Evolutionary conservation across 2,329 filamentous ascomycete species (phyloP).

Genomic region (Cladophialophora chaetospira): DNA sequence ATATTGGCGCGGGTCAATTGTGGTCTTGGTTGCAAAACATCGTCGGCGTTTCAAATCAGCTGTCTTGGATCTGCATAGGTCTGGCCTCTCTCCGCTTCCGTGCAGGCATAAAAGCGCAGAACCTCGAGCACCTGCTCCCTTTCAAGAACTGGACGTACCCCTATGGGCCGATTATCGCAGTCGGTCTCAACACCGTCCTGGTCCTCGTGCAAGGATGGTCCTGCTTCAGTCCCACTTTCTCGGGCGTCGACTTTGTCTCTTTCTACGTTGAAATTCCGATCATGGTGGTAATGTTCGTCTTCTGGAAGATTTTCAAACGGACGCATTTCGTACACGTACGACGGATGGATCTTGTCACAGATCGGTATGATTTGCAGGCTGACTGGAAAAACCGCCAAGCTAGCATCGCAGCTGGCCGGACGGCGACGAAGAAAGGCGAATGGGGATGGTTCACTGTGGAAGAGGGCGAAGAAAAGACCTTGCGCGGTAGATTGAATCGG

Average conservation of each 20-base stretch:
- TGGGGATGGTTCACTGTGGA: background rate
- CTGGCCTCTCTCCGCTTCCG: slow-evolving; percentile 68
- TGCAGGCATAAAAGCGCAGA: slow-evolving; percentile 57
- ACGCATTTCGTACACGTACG: slow-evolving; percentile 49
- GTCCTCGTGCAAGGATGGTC: slow-evolving; percentile 63
- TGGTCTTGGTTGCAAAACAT: slow-evolving; percentile 70
- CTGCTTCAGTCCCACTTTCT: slow-evolving; percentile 62
- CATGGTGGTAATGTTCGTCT: slow-evolving; percentile 58
- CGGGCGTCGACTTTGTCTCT: slow-evolving; percentile 62
- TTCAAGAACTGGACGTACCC: slow-evolving; percentile 71
- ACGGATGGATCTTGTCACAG: slow-evolving; percentile 51
- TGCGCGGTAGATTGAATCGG: background rate
- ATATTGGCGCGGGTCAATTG: slow-evolving; percentile 65
- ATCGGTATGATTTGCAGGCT: background rate
- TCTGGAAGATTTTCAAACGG: slow-evolving; percentile 57
- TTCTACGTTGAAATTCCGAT: slow-evolving; percentile 65
- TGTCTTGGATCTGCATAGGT: slow-evolving; percentile 65
- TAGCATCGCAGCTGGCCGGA: background rate
- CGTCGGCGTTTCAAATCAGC: slow-evolving; percentile 67
- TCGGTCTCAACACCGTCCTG: slow-evolving; percentile 54
- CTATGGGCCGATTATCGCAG: slow-evolving; percentile 58
- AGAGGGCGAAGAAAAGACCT: background rate
- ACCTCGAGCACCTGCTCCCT: slow-evolving; percentile 62
- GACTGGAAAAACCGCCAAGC: background rate
- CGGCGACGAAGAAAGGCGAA: background rate